Evolutionary conservation across 495 filamentous ascomycete genomes (phyloP), one percentile per base, ranked within the genome.

Genomic region (Aspergillus kassunensis): DNA sequence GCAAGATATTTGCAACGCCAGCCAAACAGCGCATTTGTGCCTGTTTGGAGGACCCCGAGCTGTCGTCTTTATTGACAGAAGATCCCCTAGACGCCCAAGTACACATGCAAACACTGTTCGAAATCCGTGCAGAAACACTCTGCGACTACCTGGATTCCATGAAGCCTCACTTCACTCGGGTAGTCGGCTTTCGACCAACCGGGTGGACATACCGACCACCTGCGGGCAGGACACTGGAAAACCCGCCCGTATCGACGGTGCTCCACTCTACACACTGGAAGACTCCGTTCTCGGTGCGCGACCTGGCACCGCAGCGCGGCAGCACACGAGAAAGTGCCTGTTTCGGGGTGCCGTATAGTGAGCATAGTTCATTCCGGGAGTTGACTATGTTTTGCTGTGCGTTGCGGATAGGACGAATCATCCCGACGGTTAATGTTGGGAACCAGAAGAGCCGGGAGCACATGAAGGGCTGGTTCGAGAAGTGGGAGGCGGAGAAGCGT

Each of bases 41-140:
- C 11, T 88, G 85, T 47, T 80, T 99, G 10, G 91, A 91, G 64
- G 92, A 97, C 66, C 73, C 86, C 0, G 90, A 95, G 57, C 82
- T 99, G 10, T 72, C 81, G 37, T 74, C 80, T 1, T 78, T 85
- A 15, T 74, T 99, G 56, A 99, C 93, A 0, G 75, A 76, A 29
- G 70, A 96, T 61, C 92, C 93, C 0, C 72, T 72, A 19, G 87
- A 88, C 57, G 93, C 95, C 1, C 93, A 97, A 67, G 89, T 99
- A 0, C 93, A 99, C 71, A 96, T 99, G 92, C 92, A 95, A 52
- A 89, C 86, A 52, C 75, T 99, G 6, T 90, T 90, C 71, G 92
- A 97, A 69, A 87, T 97, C 53, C 82, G 86, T 35, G 81, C 89
- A 9, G 89, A 96, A 44, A 93, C 92, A 0, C 76, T 99, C 8